These are phyloP conservation scores for Caryopteris hybrid DNA, from an alignment of 305 asterid species.

Conservation along the genomic window DNA sequence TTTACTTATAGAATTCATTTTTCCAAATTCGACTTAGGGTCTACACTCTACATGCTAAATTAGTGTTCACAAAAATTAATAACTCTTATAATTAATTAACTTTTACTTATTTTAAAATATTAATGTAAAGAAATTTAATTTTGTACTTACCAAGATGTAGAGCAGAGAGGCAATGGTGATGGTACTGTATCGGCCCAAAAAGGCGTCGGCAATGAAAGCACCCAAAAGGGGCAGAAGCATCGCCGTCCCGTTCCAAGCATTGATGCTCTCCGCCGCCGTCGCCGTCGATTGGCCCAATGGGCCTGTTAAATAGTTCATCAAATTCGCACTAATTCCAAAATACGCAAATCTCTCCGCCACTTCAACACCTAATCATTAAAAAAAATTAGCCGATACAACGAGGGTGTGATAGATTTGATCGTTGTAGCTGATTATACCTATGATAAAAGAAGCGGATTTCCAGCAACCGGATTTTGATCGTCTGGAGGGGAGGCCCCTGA, in stretches of 20 bases:
- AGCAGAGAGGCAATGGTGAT: not conserved
- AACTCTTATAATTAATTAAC: too few species aligned
- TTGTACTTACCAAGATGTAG: not conserved
- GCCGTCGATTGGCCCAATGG: conserved; percentile 26
- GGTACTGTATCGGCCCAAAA: not conserved
- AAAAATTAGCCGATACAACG: too few species aligned
- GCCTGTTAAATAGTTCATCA: conserved; percentile 22
- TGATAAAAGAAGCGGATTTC: conserved; percentile 29
- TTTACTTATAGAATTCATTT: too few species aligned
- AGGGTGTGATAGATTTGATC: too few species aligned
- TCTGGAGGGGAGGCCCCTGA: conserved; percentile 24
- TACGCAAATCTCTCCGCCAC: conserved; percentile 19
- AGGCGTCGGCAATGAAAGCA: not conserved
- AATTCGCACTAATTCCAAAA: conserved; percentile 18
- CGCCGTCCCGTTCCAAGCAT: not conserved
- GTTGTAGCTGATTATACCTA: conserved; percentile 19
- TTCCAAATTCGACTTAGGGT: too few species aligned
- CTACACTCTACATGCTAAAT: too few species aligned
- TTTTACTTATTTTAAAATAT: too few species aligned
- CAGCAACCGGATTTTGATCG: conserved; percentile 37
- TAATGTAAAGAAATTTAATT: too few species aligned
- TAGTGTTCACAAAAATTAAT: too few species aligned
- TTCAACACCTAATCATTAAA: too few species aligned
- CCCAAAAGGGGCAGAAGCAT: not conserved
- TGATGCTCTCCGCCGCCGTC: conserved; percentile 18